Evolutionary conservation across 768 basidiomycete species (phyloP).

Genomic region (Mycena crocata): DNA sequence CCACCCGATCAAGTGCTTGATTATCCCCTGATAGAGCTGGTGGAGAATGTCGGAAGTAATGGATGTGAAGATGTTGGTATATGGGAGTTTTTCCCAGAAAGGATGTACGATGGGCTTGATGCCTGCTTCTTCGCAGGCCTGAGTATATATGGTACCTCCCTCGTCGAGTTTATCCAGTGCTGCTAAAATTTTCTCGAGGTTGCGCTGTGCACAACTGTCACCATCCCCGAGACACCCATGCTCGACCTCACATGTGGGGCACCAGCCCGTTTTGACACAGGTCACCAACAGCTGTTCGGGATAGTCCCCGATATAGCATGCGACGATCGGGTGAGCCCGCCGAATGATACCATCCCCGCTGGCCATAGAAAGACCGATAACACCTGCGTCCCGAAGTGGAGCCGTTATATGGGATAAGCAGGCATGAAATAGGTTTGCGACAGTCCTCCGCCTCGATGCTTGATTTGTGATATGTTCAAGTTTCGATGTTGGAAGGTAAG

Average conservation of each 20-base stretch:
- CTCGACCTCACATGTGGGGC: background rate
- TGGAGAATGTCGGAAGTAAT: conserved; percentile 49
- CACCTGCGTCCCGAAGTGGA: conserved; percentile 43
- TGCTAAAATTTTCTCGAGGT: background rate
- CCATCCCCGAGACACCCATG: background rate
- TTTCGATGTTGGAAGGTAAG: conserved; percentile 53
- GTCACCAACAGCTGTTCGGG: conserved; percentile 2
- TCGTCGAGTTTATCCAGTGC: conserved; percentile 5
- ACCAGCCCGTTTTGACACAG: conserved; percentile 5
- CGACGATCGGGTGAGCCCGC: background rate
- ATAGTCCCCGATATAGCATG: conserved; percentile 1
- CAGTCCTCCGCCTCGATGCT: conserved; percentile 37
- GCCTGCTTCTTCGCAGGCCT: background rate
- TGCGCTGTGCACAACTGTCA: background rate
- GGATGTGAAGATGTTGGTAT: conserved; percentile 37
- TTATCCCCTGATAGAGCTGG: conserved; percentile 48
- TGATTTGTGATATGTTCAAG: conserved; percentile 45
- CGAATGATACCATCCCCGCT: conserved; percentile 32
- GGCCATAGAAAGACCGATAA: conserved; percentile 41
- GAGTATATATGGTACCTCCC: background rate
- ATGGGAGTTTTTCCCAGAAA: conserved; percentile 44
- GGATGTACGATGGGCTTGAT: conserved; percentile 22
- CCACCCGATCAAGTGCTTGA: conserved; percentile 44
- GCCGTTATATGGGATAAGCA: conserved; percentile 43
- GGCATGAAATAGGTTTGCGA: conserved; percentile 51